These are phyloP conservation scores for Globisporangium emineosum DNA, from an alignment of 352 stramenopile species.

Conservation along the genomic window DNA sequence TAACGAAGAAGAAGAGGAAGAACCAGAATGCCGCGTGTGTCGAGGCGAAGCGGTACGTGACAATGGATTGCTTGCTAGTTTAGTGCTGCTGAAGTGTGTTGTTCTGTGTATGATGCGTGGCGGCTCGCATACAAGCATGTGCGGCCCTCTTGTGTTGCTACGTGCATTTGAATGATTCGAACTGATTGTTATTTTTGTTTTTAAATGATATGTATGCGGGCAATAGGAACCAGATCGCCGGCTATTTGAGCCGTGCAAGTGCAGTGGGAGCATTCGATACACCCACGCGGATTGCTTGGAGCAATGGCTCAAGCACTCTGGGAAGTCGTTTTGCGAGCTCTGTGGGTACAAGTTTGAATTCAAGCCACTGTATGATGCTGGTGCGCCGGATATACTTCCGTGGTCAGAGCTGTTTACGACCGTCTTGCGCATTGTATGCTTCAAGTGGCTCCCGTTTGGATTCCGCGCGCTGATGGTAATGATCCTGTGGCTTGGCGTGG, in stretches of 20 bases:
- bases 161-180: neutral
- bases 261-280: slow-evolving; percentile 93
- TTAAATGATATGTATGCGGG: neutral
- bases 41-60: slow-evolving; percentile 83
- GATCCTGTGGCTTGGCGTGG: slow-evolving; percentile 85
- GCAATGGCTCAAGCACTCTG: slow-evolving; percentile 92
- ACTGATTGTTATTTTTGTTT: neutral
- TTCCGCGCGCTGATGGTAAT: slow-evolving; percentile 74
- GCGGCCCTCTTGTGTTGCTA: neutral
- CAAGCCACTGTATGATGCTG: slow-evolving; percentile 88
- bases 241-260: slow-evolving; percentile 90
- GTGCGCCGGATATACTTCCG: slow-evolving; percentile 85
- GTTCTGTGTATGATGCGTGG: neutral
- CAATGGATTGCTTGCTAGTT: neutral
- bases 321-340: slow-evolving; percentile 92
- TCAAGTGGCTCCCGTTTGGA: slow-evolving; percentile 88
- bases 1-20: slow-evolving; percentile 55
- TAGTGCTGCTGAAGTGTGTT: neutral
- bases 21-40: slow-evolving; percentile 93
- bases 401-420: slow-evolving; percentile 84
- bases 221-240: slow-evolving; percentile 60
- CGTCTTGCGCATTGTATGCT: slow-evolving; percentile 67
- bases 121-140: neutral
- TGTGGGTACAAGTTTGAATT: slow-evolving; percentile 93
- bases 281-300: slow-evolving; percentile 94